These are phyloP conservation scores for Chrysanthemum seticuspe DNA, from an alignment of 129 eudicot genomes.

Conservation along the genomic window DNA sequence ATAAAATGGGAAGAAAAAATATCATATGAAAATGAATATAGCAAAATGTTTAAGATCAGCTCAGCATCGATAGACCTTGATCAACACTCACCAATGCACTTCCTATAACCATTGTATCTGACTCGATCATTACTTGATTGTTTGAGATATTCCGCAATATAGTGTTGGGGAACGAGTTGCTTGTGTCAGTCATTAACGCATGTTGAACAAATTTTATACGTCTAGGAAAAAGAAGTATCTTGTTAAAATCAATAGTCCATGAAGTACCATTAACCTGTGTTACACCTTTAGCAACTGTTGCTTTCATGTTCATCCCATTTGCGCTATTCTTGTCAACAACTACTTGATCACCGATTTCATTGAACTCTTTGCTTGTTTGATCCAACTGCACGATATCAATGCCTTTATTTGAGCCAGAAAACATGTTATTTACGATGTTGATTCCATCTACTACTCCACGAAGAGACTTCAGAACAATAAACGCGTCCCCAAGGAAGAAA, in stretches of 20 bases:
- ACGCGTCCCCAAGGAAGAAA: slow-evolving; percentile 81
- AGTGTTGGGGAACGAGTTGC: slow-evolving; percentile 50
- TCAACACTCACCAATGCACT: slow-evolving; percentile 53
- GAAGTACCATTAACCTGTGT: slow-evolving; percentile 53
- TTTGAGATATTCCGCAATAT: slow-evolving; percentile 55
- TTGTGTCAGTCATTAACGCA: slow-evolving; percentile 38
- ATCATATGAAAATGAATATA: neutral
- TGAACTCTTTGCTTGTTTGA: slow-evolving; percentile 34
- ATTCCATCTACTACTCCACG: slow-evolving; percentile 60
- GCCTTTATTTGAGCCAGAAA: slow-evolving; percentile 56
- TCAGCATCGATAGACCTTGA: slow-evolving; percentile 47
- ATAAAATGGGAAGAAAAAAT: neutral
- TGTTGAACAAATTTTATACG: slow-evolving; percentile 58
- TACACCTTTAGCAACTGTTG: slow-evolving; percentile 53
- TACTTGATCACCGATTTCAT: slow-evolving; percentile 45
- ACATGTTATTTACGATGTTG: slow-evolving; percentile 75
- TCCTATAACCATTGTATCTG: slow-evolving; percentile 42
- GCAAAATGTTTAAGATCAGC: slow-evolving; percentile 11
- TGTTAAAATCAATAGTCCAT: slow-evolving; percentile 55
- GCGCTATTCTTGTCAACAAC: slow-evolving; percentile 53
- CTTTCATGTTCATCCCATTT: slow-evolving; percentile 57
- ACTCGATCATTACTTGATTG: slow-evolving; percentile 54
- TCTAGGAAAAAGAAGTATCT: slow-evolving; percentile 53
- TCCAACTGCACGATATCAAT: slow-evolving; percentile 65
- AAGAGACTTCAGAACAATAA: slow-evolving; percentile 50